A percentile compares a stretch with the other conserved stretches of the same genome.
phyloP scores from a whole-genome alignment of 2,329 filamentous ascomycete species.

The Aureobasidium zeae region DNA sequence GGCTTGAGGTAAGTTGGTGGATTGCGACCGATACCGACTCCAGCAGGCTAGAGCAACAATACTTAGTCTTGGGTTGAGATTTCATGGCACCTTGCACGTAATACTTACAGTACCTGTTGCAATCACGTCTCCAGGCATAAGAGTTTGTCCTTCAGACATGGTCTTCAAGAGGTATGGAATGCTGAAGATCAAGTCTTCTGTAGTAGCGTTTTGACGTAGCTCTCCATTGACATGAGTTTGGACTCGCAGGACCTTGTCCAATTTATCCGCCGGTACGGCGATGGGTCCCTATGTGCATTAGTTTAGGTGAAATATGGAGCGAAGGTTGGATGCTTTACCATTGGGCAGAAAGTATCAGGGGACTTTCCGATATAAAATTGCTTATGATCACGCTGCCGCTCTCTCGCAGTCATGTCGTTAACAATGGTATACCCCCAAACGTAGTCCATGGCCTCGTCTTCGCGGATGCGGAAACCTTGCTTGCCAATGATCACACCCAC shows the following conservation, averaged over 20 bases:
- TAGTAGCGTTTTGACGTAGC: constrained; percentile 40
- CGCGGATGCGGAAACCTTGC: constrained; percentile 35
- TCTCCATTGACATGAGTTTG: constrained; percentile 44
- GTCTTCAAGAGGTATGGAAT: constrained; percentile 41
- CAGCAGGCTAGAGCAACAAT: constrained; percentile 27
- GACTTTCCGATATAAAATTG: constrained; percentile 53
- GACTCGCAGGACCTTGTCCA: constrained; percentile 27
- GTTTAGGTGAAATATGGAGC: no score
- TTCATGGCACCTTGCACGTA: constrained; percentile 20
- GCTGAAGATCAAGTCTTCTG: constrained; percentile 42
- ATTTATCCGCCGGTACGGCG: constrained; percentile 11
- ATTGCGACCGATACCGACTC: constrained; percentile 41
- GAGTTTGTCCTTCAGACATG: constrained; percentile 41
- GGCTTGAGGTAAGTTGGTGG: constrained; percentile 35
- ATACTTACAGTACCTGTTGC: constrained; percentile 38
- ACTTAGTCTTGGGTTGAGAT: not conserved
- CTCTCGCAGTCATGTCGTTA: constrained; percentile 49
- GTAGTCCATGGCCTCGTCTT: constrained; percentile 40
- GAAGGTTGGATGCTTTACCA: constrained; percentile 29
- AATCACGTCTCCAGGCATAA: constrained; percentile 44
- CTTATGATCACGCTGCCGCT: constrained; percentile 49
- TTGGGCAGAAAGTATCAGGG: constrained; percentile 47
- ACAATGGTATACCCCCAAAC: constrained; percentile 51
- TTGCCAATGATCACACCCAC: constrained; percentile 49
- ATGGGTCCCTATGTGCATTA: constrained; percentile 1